Evolutionary conservation across 345 rosid genomes (phyloP).

Genomic region (rapeseed (Brassica napus)): DNA sequence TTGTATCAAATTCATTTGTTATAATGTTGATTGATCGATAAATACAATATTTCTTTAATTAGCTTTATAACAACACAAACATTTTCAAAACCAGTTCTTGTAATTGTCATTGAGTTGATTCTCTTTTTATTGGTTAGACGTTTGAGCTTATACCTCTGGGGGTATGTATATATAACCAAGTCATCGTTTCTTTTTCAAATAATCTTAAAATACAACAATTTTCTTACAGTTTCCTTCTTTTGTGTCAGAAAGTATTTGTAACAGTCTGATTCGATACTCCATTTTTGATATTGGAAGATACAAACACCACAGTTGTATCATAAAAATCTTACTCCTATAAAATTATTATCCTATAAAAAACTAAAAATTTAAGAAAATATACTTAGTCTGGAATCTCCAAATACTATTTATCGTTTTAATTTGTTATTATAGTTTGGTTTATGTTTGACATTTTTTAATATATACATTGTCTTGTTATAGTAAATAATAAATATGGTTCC

Average conservation of each 20-base stretch:
- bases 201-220: not conserved
- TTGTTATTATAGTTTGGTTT: not conserved
- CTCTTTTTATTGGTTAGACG: not conserved
- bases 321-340: no score
- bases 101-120: not conserved
- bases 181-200: not conserved
- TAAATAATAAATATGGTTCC: not conserved
- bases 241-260: not conserved
- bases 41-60: not conserved
- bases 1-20: not conserved
- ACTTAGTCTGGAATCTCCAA: not conserved
- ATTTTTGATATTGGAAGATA: no score
- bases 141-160: not conserved
- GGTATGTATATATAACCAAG: not conserved
- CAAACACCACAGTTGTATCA: no score
- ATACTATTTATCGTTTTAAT: not conserved
- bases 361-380: not conserved
- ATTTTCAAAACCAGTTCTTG: not conserved
- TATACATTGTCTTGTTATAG: not conserved
- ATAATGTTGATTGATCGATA: not conserved
- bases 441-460: not conserved
- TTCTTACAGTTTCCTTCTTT: not conserved
- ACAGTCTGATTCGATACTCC: not conserved
- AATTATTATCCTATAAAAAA: not conserved
- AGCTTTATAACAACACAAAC: not conserved